phyloP scores from a whole-genome alignment of 1,284 basidiomycete species.

The Rugosomyces carneus region DNA sequence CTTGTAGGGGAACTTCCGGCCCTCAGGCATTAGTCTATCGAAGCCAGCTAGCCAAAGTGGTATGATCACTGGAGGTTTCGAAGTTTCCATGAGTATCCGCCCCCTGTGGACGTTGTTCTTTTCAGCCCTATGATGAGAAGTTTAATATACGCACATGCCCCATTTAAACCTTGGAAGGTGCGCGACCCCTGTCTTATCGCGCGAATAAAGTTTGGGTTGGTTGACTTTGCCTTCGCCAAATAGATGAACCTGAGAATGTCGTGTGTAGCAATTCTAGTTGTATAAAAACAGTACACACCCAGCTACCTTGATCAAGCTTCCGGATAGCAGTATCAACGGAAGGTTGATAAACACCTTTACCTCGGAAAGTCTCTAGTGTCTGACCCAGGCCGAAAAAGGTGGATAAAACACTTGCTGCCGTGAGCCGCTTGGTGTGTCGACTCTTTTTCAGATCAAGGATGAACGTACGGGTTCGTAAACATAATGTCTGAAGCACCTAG shows the following conservation, averaged over 20 bases:
- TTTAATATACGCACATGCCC: constrained; percentile 72
- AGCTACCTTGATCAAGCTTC: constrained; percentile 75
- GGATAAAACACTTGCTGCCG: constrained; percentile 59
- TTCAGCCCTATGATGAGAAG: not conserved
- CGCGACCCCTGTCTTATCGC: constrained; percentile 28
- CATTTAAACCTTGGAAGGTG: constrained; percentile 86
- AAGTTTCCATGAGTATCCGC: constrained; percentile 78
- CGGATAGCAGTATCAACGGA: constrained; percentile 80
- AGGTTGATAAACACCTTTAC: constrained; percentile 84
- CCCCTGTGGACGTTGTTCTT: constrained; percentile 42
- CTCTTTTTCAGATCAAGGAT: not conserved
- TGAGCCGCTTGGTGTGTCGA: constrained; percentile 7
- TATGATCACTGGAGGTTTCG: constrained; percentile 72
- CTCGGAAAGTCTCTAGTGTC: constrained; percentile 90
- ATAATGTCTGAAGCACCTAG: constrained; percentile 91
- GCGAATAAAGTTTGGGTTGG: constrained; percentile 56
- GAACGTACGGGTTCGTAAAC: constrained; percentile 84
- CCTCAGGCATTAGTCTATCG: constrained; percentile 86
- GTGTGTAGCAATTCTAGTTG: constrained; percentile 5
- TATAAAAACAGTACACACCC: constrained; percentile 49
- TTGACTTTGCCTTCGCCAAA: constrained; percentile 94
- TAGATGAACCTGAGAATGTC: constrained; percentile 68
- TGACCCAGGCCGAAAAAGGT: constrained; percentile 88
- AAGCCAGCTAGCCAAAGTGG: constrained; percentile 95
- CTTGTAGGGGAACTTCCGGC: constrained; percentile 65